Conservation (phyloP, 2,329 filamentous ascomycete species). For the Curvularia eragrostidis region DNA sequence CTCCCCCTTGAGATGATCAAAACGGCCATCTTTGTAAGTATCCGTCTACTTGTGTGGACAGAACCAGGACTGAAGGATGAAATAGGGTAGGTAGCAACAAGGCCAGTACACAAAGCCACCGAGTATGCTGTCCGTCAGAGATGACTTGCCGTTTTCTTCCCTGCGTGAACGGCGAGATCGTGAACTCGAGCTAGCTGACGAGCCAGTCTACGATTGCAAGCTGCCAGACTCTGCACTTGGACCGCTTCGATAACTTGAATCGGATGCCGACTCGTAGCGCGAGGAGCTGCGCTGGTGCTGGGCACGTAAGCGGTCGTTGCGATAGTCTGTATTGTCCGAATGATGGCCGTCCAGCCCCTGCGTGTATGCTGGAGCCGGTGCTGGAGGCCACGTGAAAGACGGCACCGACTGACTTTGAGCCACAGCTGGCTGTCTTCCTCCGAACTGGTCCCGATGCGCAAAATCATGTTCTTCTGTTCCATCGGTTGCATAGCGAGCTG, state of each 20-base stretch:
- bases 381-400: slow-evolving; percentile 18
- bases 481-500: slow-evolving; percentile 35
- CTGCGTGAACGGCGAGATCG: slow-evolving; percentile 14
- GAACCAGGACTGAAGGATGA: slow-evolving; percentile 43
- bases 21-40: not conserved
- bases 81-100: slow-evolving; percentile 45
- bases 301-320: slow-evolving; percentile 32
- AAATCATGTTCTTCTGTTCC: slow-evolving; percentile 40
- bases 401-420: slow-evolving; percentile 11
- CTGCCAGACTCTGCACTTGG: slow-evolving; percentile 38
- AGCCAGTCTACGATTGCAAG: slow-evolving; percentile 35
- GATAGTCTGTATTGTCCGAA: slow-evolving; percentile 31
- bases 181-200: slow-evolving; percentile 27
- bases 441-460: slow-evolving; percentile 19
- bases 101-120: slow-evolving; percentile 40
- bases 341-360: slow-evolving; percentile 39
- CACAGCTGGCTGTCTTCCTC: slow-evolving; percentile 8
- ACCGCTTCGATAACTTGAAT: slow-evolving; percentile 35
- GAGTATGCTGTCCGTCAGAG: slow-evolving; percentile 31
- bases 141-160: slow-evolving; percentile 38
- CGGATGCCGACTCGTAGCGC: slow-evolving; percentile 28
- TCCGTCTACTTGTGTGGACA: slow-evolving; percentile 34
- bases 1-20: not conserved
- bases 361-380: slow-evolving; percentile 28
- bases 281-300: slow-evolving; percentile 28